Percentiles rank a stretch among this genome's conserved stretches.
These are phyloP conservation scores for Cladochytrium replicatum DNA, from an alignment of 192 early-diverging fungal species.

Conservation along the genomic window DNA sequence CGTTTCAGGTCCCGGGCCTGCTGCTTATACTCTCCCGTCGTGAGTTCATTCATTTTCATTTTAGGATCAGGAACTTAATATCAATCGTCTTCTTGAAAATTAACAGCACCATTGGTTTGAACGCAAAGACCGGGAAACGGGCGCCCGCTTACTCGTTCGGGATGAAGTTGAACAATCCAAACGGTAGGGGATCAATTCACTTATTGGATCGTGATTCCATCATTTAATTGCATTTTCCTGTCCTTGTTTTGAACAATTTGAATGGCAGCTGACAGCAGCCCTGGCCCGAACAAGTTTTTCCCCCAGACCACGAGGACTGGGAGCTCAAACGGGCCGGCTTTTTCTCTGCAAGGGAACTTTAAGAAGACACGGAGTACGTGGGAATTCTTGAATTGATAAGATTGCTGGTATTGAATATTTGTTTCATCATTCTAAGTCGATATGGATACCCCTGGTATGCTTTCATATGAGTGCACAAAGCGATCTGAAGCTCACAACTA, in stretches of 20 bases:
- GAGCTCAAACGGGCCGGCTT: conserved; percentile 41
- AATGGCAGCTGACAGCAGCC: conserved; percentile 21
- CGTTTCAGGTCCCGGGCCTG: conserved; percentile 50
- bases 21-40: conserved; percentile 49
- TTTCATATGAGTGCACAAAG: neutral
- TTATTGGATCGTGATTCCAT: too few species aligned
- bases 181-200: too few species aligned
- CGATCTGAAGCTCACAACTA: too few species aligned
- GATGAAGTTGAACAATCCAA: conserved; percentile 21
- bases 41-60: too few species aligned
- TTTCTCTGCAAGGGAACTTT: conserved; percentile 39
- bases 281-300: conserved; percentile 47
- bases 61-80: too few species aligned
- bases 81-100: neutral
- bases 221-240: too few species aligned
- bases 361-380: conserved; percentile 37
- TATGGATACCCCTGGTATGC: conserved; percentile 36
- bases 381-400: too few species aligned
- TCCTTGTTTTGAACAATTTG: neutral
- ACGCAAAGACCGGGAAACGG: conserved; percentile 34
- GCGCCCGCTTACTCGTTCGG: conserved; percentile 51
- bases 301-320: conserved; percentile 44
- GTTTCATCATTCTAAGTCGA: too few species aligned
- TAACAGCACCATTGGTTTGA: conserved; percentile 33
- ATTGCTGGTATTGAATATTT: too few species aligned